Percentiles rank a stretch among this genome's conserved stretches.
These are phyloP conservation scores for Trichomonascaceae sp. DNA, from an alignment of 1,139 yeast species.

Conservation along the genomic window DNA sequence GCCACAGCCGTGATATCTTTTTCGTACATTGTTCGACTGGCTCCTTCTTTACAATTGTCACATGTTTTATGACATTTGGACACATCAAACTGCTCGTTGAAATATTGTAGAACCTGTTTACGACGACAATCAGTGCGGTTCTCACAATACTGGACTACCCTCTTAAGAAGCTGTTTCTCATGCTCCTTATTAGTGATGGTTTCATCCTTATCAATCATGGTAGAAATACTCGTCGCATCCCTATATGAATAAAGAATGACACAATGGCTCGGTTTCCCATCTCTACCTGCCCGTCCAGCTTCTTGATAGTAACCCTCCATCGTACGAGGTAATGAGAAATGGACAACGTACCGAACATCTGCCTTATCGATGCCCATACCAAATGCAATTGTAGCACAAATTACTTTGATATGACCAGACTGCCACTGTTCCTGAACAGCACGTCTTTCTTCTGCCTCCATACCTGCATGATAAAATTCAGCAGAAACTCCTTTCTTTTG, in stretches of 20 bases:
- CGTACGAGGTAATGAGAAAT: slow-evolving; percentile 75
- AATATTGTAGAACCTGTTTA: slow-evolving; percentile 79
- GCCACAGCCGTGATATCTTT: slow-evolving; percentile 70
- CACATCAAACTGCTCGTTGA: slow-evolving; percentile 74
- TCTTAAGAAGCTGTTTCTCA: slow-evolving; percentile 69
- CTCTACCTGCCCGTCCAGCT: slow-evolving; percentile 94
- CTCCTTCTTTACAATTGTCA: slow-evolving; percentile 70
- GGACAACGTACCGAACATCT: slow-evolving; percentile 82
- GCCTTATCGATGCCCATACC: slow-evolving; percentile 97
- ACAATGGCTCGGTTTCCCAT: slow-evolving; percentile 73
- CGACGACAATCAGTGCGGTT: slow-evolving; percentile 87
- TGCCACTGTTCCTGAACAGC: slow-evolving; percentile 81
- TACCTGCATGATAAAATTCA: slow-evolving; percentile 88
- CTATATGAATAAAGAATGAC: slow-evolving; percentile 52
- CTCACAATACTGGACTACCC: slow-evolving; percentile 88
- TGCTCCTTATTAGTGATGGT: slow-evolving; percentile 71
- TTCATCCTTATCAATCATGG: slow-evolving; percentile 70
- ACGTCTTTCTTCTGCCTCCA: slow-evolving; percentile 70
- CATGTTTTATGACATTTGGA: slow-evolving; percentile 64
- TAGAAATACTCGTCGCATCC: slow-evolving; percentile 46
- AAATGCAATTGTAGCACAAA: slow-evolving; percentile 80
- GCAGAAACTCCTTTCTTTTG: slow-evolving; percentile 56
- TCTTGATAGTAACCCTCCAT: slow-evolving; percentile 91
- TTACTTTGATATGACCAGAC: slow-evolving; percentile 45
- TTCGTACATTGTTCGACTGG: slow-evolving; percentile 41